Evolutionary conservation across 2,329 filamentous ascomycete species (phyloP), one percentile per base, ranked within the genome.

Genomic region (Alternaria arborescens): DNA sequence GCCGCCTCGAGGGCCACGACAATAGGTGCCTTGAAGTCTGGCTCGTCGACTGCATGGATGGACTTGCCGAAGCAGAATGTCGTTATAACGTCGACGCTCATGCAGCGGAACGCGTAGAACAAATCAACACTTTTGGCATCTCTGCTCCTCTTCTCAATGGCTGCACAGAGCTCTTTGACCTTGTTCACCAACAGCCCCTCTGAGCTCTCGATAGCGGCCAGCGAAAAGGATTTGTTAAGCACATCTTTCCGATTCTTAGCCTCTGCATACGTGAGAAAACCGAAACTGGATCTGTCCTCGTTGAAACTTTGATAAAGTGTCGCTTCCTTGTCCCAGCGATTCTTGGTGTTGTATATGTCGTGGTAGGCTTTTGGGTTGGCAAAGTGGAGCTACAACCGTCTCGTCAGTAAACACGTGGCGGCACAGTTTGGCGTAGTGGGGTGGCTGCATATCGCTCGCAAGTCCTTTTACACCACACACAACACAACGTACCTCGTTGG

Each of bases 301-400:
- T 77, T 77, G 61, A 83, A 82, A 41, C 72, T 73, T 18, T 71
- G 68, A 61, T 83, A 83, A 1, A 82, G 67, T 0, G 41, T 58
- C 1, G 62, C 63, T 42, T 83, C 79, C 55, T 83, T 83, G 58
- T 82, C 75, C 80, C 80, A 82, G 16, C 75, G 71, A 46, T 79
- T 78, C 41, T 71, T 74, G 51, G 72, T 71, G 63, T 77, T 80
- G 68, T 82, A 82, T 38, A 83, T 82, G 38, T 80, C 79, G 61
- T 79, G 70, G 64, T 82, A 83, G 24, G 77, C 79, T 8, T 75
- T 51, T 1, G 81, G 81, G 18, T 77, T 72, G 10, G 75, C 75
- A 68, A 82, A 82, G 60, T 82, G 80, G 32, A 82, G 76, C 78
- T 82, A 56, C 5, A 14, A 48, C 26, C 32, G 14, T 20, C 28